These are phyloP conservation scores for Chaetomiaceae sp. DNA, from an alignment of 2,329 filamentous ascomycete genomes.

Conservation along the genomic window DNA sequence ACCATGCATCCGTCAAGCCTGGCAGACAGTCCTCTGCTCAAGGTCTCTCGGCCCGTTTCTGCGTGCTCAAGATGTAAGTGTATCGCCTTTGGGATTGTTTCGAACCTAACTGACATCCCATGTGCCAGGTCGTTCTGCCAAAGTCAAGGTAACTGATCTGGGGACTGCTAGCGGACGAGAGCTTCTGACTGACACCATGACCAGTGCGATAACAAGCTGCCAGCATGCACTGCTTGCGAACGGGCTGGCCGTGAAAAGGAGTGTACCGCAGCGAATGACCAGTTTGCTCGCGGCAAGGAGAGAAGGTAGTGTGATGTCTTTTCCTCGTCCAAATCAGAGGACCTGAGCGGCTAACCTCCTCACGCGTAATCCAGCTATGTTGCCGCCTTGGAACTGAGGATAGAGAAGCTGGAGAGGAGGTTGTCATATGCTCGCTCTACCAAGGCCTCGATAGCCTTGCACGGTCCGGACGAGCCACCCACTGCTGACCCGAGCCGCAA, in stretches of 20 bases:
- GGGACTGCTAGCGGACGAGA: not conserved
- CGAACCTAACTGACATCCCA: constrained; percentile 16
- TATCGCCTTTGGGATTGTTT: constrained; percentile 4
- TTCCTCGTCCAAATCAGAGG: not conserved
- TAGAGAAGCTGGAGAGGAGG: constrained; percentile 80
- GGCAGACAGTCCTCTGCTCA: constrained; percentile 55
- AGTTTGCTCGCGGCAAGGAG: constrained; percentile 93
- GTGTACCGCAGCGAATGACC: constrained; percentile 91
- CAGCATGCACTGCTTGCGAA: constrained; percentile 91
- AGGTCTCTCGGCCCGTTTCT: constrained; percentile 73
- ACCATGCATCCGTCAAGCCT: constrained; percentile 45
- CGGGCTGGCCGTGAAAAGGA: constrained; percentile 80
- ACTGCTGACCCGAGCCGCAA: constrained; percentile 38
- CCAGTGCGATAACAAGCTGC: constrained; percentile 89
- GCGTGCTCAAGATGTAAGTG: constrained; percentile 69
- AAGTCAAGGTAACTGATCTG: constrained; percentile 66
- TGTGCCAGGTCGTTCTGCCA: constrained; percentile 66
- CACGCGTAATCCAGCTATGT: constrained; percentile 61
- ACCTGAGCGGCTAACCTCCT: not conserved
- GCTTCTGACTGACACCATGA: constrained; percentile 9
- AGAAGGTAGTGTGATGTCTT: constrained; percentile 55
- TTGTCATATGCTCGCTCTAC: constrained; percentile 66
- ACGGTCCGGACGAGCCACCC: constrained; percentile 51
- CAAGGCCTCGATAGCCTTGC: constrained; percentile 63
- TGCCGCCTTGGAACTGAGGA: constrained; percentile 83